A percentile compares a stretch with the other conserved stretches of the same genome.
Conservation (phyloP, 257 asterid species). For the Pogostemon cablin region DNA sequence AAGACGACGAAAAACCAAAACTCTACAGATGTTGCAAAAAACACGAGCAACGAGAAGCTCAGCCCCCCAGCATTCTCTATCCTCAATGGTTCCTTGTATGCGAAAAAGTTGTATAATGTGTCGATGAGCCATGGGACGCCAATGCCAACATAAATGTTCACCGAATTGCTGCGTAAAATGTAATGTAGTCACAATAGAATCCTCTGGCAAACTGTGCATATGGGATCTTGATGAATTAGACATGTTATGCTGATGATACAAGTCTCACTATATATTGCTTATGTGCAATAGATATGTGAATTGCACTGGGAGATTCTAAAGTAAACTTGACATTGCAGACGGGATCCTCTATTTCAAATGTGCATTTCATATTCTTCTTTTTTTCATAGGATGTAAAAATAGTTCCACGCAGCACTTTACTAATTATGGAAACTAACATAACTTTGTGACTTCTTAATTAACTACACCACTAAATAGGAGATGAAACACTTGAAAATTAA, state of each 20-base stretch:
- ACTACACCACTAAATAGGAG: background rate
- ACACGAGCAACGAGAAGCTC: constrained; percentile 80
- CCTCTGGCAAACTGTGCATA: background rate
- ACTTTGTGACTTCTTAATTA: background rate
- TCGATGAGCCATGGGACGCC: constrained; percentile 93
- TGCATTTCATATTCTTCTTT: no score
- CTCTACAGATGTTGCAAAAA: constrained; percentile 83
- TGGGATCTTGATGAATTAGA: background rate
- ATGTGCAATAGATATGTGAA: background rate
- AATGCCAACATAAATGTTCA: constrained; percentile 85
- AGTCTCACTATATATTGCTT: background rate
- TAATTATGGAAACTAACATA: background rate
- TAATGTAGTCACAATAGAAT: background rate
- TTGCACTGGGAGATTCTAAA: background rate
- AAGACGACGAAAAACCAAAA: constrained; percentile 69
- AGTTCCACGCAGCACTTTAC: background rate
- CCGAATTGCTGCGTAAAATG: constrained; percentile 70
- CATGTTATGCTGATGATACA: background rate
- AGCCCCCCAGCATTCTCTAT: constrained; percentile 76
- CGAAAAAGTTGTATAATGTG: constrained; percentile 77
- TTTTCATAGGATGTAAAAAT: no score
- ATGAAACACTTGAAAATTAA: background rate
- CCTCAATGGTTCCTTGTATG: constrained; percentile 68
- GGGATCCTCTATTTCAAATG: no score
- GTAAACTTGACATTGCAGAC: background rate